Percentiles rank a stretch among this genome's conserved stretches.
These are phyloP conservation scores for Galeopsis tetrahit DNA, from an alignment of 257 asterid genomes.

Conservation along the genomic window DNA sequence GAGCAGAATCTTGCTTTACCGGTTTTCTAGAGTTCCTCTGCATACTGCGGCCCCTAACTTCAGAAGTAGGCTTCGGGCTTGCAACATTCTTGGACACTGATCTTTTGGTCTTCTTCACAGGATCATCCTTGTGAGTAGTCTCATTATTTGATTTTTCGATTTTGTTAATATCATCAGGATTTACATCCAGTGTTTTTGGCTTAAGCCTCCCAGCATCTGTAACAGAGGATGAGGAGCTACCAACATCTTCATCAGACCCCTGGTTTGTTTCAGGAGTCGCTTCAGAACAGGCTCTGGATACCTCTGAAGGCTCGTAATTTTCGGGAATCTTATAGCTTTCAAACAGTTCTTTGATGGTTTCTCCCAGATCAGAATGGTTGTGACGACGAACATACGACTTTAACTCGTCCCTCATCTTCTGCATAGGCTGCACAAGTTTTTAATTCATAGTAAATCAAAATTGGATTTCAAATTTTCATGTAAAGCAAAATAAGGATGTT, in stretches of 20 bases:
- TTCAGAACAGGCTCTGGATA: slow-evolving; percentile 60
- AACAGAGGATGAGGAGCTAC: slow-evolving; percentile 60
- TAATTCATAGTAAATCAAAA: background rate
- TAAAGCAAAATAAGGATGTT: too few species aligned
- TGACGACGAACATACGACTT: slow-evolving; percentile 62
- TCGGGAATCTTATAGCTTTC: slow-evolving; percentile 70
- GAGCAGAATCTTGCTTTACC: slow-evolving; percentile 52
- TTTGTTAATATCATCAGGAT: slow-evolving; percentile 39
- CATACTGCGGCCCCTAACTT: slow-evolving; percentile 41
- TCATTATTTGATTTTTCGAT: slow-evolving; percentile 45
- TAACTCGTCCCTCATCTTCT: slow-evolving; percentile 73
- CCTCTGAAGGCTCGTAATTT: slow-evolving; percentile 53
- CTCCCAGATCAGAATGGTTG: slow-evolving; percentile 59
- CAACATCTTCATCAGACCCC: slow-evolving; percentile 69
- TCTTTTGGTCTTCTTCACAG: slow-evolving; percentile 45
- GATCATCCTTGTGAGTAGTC: slow-evolving; percentile 38
- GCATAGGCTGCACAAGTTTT: slow-evolving; percentile 63
- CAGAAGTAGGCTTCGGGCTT: slow-evolving; percentile 46
- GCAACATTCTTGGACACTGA: slow-evolving; percentile 48
- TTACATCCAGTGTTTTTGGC: slow-evolving; percentile 45
- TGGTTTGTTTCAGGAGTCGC: slow-evolving; percentile 61
- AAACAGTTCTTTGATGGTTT: slow-evolving; percentile 59
- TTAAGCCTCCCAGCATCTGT: slow-evolving; percentile 52
- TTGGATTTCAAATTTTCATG: background rate
- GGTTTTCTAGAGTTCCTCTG: slow-evolving; percentile 61